phyloP scores from a whole-genome alignment of 176 grass and related monocot genomes.

The bread wheat (Triticum aestivum) region DNA sequence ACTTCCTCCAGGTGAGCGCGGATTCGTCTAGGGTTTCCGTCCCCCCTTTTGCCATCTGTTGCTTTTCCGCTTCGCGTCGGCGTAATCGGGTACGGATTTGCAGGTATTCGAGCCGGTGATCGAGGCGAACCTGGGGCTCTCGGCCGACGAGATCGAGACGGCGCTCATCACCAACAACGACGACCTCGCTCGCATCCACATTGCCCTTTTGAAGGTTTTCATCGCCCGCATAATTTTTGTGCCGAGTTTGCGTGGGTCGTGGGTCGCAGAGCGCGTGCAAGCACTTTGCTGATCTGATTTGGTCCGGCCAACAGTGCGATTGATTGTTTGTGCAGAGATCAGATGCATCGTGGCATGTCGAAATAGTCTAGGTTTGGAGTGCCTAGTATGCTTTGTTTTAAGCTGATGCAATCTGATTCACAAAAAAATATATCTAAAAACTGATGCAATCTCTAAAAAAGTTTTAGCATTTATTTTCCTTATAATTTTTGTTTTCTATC shows the following conservation, averaged over 20 bases:
- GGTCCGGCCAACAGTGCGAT: neutral
- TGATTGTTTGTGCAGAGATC: neutral
- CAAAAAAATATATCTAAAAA: too few relatives aligned
- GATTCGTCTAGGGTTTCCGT: conserved; percentile 24
- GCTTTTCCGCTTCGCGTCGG: neutral
- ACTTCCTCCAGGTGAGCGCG: conserved; percentile 63
- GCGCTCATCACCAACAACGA: conserved; percentile 55
- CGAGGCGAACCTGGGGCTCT: conserved; percentile 46
- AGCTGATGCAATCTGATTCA: neutral
- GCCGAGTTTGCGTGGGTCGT: neutral
- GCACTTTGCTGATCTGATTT: neutral
- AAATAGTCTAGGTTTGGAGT: neutral
- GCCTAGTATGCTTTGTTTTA: neutral
- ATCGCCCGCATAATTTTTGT: neutral
- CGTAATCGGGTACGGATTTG: neutral
- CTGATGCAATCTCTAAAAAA: too few relatives aligned
- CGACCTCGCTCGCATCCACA: conserved; percentile 65
- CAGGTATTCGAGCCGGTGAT: conserved; percentile 94
- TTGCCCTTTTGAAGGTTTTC: conserved; percentile 73
- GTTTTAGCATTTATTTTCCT: neutral
- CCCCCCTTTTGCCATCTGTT: neutral
- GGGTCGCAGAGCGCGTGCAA: neutral
- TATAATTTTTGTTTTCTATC: neutral
- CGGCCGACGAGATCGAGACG: conserved; percentile 85
- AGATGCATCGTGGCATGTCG: neutral